These are phyloP conservation scores for Gonium pectorale DNA, from an alignment of 139 green algal species.

Conservation along the genomic window DNA sequence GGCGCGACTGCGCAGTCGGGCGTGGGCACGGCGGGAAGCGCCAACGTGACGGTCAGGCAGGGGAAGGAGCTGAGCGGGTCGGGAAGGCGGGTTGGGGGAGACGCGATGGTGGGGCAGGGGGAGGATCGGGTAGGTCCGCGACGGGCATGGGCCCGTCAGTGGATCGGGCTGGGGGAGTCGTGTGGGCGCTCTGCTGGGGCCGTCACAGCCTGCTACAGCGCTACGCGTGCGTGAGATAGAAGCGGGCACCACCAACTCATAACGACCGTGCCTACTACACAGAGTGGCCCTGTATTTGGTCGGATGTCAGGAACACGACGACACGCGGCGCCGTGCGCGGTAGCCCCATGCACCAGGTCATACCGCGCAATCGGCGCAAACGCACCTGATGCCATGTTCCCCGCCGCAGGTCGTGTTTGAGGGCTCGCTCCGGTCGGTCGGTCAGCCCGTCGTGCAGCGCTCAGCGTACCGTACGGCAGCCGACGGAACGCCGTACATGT, in stretches of 20 bases:
- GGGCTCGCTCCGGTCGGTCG: neutral
- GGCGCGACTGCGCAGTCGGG: neutral
- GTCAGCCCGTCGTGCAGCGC: neutral
- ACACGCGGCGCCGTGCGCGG: too few species aligned
- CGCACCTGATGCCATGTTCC: neutral
- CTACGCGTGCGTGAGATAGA: neutral
- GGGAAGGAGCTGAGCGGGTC: neutral
- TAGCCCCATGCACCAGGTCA: neutral
- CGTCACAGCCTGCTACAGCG: too few species aligned
- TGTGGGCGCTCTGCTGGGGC: neutral
- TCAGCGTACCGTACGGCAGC: neutral
- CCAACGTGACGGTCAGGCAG: conserved; percentile 1
- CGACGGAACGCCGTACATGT: neutral
- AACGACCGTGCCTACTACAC: neutral
- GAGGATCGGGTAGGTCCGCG: too few species aligned
- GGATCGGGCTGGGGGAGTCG: too few species aligned
- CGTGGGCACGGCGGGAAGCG: neutral
- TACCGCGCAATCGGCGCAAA: neutral
- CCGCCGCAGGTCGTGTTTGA: neutral
- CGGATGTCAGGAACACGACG: neutral
- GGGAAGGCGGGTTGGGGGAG: too few species aligned
- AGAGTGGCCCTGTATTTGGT: neutral
- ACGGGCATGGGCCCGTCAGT: too few species aligned
- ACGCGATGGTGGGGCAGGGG: too few species aligned
- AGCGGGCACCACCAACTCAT: neutral